phyloP scores from a whole-genome alignment of 2,329 filamentous ascomycete species.

The Tolypocladium album region DNA sequence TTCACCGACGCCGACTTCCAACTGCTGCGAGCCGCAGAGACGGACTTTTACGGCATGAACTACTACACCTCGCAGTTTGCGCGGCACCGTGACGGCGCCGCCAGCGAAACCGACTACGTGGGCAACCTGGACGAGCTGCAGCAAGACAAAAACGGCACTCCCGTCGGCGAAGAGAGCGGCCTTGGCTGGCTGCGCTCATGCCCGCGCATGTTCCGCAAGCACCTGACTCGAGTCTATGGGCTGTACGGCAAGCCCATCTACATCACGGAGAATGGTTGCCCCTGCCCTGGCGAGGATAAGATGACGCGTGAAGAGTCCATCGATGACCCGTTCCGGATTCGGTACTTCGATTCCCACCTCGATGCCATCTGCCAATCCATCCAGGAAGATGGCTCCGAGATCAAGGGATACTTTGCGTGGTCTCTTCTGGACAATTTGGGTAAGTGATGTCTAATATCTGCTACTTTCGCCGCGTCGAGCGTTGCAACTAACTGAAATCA shows the following conservation, averaged over 20 bases:
- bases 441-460: neutral
- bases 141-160: slow-evolving; percentile 59
- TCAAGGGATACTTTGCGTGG: slow-evolving; percentile 77
- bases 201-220: slow-evolving; percentile 64
- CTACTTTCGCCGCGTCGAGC: neutral
- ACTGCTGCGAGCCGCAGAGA: slow-evolving; percentile 61
- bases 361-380: slow-evolving; percentile 64
- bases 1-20: slow-evolving; percentile 63
- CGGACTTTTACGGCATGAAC: slow-evolving; percentile 94
- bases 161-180: slow-evolving; percentile 74
- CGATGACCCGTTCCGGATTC: slow-evolving; percentile 69
- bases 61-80: slow-evolving; percentile 87
- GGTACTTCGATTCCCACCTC: slow-evolving; percentile 73
- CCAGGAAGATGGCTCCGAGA: slow-evolving; percentile 61
- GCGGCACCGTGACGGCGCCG: slow-evolving; percentile 53
- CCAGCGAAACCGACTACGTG: slow-evolving; percentile 55
- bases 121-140: slow-evolving; percentile 68
- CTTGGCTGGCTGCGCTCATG: slow-evolving; percentile 71
- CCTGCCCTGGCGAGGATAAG: slow-evolving; percentile 72
- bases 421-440: slow-evolving; percentile 76
- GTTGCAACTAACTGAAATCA: slow-evolving; percentile 11
- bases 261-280: slow-evolving; percentile 83
- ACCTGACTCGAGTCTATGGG: slow-evolving; percentile 67
- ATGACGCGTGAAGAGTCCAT: slow-evolving; percentile 59
- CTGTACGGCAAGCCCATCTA: slow-evolving; percentile 73